Conservation (phyloP, 2,329 filamentous ascomycete genomes). For the Exophiala sideris region DNA sequence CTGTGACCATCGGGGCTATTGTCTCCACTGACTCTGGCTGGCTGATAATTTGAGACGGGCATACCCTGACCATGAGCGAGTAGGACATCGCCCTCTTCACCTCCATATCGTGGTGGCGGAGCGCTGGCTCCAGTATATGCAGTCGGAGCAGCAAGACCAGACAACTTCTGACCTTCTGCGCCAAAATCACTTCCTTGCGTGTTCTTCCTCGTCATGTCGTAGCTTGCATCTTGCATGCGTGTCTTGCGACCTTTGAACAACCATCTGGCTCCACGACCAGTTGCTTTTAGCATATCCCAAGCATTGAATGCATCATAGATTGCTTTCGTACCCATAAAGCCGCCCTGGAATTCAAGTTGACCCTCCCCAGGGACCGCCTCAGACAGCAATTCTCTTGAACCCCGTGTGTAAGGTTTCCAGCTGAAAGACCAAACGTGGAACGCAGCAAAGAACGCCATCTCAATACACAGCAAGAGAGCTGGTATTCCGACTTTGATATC, state of each 20-base stretch:
- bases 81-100: conserved; percentile 39
- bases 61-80: conserved; percentile 39
- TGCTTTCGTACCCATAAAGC: conserved; percentile 62
- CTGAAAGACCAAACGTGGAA: conserved; percentile 81
- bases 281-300: conserved; percentile 78
- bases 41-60: conserved; percentile 24
- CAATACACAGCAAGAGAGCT: conserved; percentile 71
- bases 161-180: conserved; percentile 15
- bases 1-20: conserved; percentile 9
- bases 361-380: conserved; percentile 42
- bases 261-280: conserved; percentile 75
- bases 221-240: conserved; percentile 41
- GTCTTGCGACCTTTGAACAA: conserved; percentile 68
- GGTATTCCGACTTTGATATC: conserved; percentile 81
- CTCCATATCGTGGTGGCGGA: conserved; percentile 9
- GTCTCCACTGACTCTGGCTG: not conserved
- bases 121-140: conserved; percentile 10
- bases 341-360: conserved; percentile 55
- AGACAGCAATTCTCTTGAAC: conserved; percentile 46
- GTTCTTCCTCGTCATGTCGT: conserved; percentile 29
- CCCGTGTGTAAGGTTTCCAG: conserved; percentile 64
- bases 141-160: conserved; percentile 5
- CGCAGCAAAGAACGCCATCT: conserved; percentile 78
- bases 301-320: conserved; percentile 71
- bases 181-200: conserved; percentile 11